Percentiles rank a stretch among this genome's conserved stretches.
These are phyloP conservation scores for Penicillium sp. DNA, from an alignment of 2,329 filamentous ascomycete species.

Conservation along the genomic window DNA sequence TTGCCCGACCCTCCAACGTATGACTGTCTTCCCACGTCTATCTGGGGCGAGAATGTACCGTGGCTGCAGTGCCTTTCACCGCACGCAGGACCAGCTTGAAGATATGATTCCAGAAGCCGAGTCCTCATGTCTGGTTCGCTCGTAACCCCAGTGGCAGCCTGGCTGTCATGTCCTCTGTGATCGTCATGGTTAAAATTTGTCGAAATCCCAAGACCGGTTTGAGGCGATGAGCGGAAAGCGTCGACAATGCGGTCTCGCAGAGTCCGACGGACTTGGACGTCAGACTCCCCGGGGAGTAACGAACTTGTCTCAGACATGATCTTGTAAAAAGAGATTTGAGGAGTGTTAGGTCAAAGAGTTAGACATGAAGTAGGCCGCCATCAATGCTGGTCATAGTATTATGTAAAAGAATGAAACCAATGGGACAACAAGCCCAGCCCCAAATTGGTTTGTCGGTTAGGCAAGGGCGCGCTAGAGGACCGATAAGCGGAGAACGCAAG, in stretches of 20 bases:
- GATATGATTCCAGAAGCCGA: conserved; percentile 41
- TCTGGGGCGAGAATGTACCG: conserved; percentile 72
- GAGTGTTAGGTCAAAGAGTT: not conserved
- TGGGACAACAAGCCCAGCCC: not conserved
- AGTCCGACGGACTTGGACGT: conserved; percentile 24
- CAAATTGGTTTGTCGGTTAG: conserved; percentile 11
- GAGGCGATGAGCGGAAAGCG: conserved; percentile 27
- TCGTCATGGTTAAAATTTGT: conserved; percentile 1
- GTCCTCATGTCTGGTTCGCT: conserved; percentile 34
- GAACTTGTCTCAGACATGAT: conserved; percentile 29
- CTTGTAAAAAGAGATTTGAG: not conserved
- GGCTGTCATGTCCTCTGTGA: not conserved
- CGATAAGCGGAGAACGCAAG: conserved; percentile 20
- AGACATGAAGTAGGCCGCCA: not conserved
- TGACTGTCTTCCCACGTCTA: conserved; percentile 55
- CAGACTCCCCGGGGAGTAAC: conserved; percentile 19
- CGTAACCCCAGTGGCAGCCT: conserved; percentile 10
- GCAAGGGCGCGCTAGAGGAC: conserved; percentile 23
- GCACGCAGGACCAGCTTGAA: conserved; percentile 36
- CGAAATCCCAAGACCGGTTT: conserved; percentile 11
- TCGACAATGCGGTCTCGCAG: conserved; percentile 33
- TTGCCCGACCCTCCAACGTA: conserved; percentile 31
- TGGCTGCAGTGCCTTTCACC: conserved; percentile 59
- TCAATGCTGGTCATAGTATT: conserved; percentile 7
- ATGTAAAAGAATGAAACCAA: not conserved